phyloP scores from a whole-genome alignment of 208 protist species.

The Crithidia mellificae region DNA sequence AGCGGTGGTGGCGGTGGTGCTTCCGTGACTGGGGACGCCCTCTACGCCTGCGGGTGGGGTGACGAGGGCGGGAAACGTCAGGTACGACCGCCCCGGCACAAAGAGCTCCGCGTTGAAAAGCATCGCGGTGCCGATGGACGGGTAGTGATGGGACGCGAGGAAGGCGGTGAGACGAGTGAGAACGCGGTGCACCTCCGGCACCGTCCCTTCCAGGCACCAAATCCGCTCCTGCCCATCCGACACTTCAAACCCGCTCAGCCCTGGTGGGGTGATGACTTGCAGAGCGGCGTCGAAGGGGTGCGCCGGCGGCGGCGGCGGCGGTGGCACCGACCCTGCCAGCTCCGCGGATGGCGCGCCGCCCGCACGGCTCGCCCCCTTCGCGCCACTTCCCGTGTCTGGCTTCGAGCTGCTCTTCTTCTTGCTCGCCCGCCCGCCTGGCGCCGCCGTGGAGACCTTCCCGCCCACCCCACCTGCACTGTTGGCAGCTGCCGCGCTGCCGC shows the following conservation, averaged over 20 bases:
- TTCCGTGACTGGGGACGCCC: too few relatives aligned
- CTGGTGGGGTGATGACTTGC: slow-evolving; percentile 64
- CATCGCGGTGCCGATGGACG: slow-evolving; percentile 33
- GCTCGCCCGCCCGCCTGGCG: not conserved
- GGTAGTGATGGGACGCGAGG: slow-evolving; percentile 14
- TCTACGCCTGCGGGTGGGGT: slow-evolving; percentile 40
- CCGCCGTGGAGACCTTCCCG: not conserved
- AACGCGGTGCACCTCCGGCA: slow-evolving; percentile 69
- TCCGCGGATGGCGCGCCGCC: slow-evolving; percentile 18
- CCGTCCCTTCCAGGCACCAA: slow-evolving; percentile 78
- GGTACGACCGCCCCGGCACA: slow-evolving; percentile 63
- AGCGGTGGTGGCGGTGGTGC: not conserved
- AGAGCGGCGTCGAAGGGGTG: slow-evolving; percentile 56
- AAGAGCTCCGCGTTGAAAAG: slow-evolving; percentile 85
- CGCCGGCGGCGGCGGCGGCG: slow-evolving; percentile 1
- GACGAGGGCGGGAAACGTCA: slow-evolving; percentile 79
- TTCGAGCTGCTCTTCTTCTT: slow-evolving; percentile 6
- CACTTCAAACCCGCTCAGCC: slow-evolving; percentile 88
- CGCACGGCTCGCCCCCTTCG: slow-evolving; percentile 8
- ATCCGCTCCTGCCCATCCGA: slow-evolving; percentile 71
- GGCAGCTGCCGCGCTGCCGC: too few relatives aligned
- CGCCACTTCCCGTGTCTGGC: not conserved
- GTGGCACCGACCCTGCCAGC: not conserved
- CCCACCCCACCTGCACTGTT: too few relatives aligned
- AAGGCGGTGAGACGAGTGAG: slow-evolving; percentile 32